Evolutionary conservation across 1,139 yeast species (phyloP), one percentile per base, ranked within the genome.

Genomic region (Suhomyces panamericanus): DNA sequence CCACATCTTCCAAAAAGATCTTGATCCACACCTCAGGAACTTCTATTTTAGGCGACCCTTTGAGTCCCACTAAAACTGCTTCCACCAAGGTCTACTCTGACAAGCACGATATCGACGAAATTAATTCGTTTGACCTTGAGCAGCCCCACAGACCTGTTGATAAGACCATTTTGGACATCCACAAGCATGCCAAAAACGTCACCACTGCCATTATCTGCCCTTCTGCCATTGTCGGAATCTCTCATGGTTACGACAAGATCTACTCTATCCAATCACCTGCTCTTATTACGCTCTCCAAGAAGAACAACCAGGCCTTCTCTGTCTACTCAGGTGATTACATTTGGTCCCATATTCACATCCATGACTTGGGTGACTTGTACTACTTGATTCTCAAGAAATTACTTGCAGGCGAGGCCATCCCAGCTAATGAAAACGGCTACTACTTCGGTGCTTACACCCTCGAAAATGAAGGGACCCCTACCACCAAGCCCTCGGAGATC

Each of bases 11-110:
- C 12, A 57, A 57, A 44, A 59, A 55, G 32, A 47, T 67, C 32
- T 57, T 68, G 31, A 54, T 72, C 40, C 77, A 71, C 43, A 70
- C 75, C 29, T 67, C 76, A 1, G 77, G 77, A 10, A 69, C 74
- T 1, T 63, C 70, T 8, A 54, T 69, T 22, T 10, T 62, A 27
- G 62, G 62, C 3, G 75, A 70, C 44, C 57, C 50, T 1, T 54
- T 68, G 14, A 42, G 49, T 6, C 44, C 54, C 2, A 55, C 58
- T 2, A 54, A 59, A 46, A 51, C 54, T 11, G 55, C 66, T 2
- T 39, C 58, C 4, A 51, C 53, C n/a, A 58, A 55, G 38, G 54
- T 63, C 5, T 68, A 61, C 50, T 61, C 68, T 20, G 75, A 72
- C 47, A 54, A 55, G 15, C 50, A 55, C 13, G 57, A 57, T 41